Conservation (phyloP, 2,329 filamentous ascomycete genomes). For the Sarocladium kiliense region DNA sequence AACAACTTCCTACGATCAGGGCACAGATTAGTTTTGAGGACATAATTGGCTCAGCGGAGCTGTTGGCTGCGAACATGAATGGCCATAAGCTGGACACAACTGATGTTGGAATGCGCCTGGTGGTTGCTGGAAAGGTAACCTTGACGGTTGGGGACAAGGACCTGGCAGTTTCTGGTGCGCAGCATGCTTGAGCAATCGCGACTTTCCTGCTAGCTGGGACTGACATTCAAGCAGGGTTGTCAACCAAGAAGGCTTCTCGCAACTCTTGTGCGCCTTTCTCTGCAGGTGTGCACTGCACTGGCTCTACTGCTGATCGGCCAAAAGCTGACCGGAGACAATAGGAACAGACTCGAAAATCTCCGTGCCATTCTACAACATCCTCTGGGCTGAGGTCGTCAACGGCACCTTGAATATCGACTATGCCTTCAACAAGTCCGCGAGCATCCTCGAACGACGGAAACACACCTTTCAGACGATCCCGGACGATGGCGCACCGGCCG, state of each 20-base stretch:
- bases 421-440: conserved; percentile 55
- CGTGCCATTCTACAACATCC: conserved; percentile 76
- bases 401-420: conserved; percentile 66
- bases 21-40: background rate
- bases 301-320: conserved; percentile 62
- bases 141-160: conserved; percentile 25
- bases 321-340: background rate
- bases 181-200: background rate
- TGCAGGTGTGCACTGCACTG: background rate
- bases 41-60: background rate
- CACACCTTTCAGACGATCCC: conserved; percentile 46
- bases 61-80: background rate
- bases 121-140: conserved; percentile 24
- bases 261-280: conserved; percentile 7
- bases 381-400: conserved; percentile 68
- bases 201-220: background rate
- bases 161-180: conserved; percentile 29
- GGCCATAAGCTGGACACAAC: conserved; percentile 4
- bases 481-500: conserved; percentile 13
- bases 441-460: conserved; percentile 53
- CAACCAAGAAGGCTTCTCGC: background rate
- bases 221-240: background rate
- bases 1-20: background rate
- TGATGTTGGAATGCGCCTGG: conserved; percentile 21
- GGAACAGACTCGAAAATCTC: conserved; percentile 4